Evolutionary conservation across 768 basidiomycete species (phyloP).

Genomic region (Trametes punicea): DNA sequence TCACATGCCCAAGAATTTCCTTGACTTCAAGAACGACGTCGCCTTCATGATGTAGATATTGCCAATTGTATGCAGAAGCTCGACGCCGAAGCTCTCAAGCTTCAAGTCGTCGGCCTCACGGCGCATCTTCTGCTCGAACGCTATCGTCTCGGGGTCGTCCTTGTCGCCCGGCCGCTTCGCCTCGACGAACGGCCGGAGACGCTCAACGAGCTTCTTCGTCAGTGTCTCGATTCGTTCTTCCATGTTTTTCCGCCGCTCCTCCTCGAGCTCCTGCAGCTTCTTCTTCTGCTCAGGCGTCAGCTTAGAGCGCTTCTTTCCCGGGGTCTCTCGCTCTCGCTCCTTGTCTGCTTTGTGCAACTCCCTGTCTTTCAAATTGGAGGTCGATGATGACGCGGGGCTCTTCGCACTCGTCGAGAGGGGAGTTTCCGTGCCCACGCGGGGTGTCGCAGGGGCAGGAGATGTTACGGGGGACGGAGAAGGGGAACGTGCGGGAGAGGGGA

Average conservation of each 20-base stretch:
- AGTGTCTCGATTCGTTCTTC: slow-evolving; percentile 73
- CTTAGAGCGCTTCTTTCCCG: slow-evolving; percentile 44
- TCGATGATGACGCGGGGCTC: slow-evolving; percentile 26
- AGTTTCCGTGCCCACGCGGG: background rate
- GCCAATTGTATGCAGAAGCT: slow-evolving; percentile 90
- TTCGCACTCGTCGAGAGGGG: slow-evolving; percentile 5
- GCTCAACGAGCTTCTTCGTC: slow-evolving; percentile 75
- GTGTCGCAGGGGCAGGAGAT: slow-evolving; percentile 1
- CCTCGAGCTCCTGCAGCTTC: slow-evolving; percentile 79
- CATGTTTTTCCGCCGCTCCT: slow-evolving; percentile 75
- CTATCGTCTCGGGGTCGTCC: slow-evolving; percentile 78
- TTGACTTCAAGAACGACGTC: slow-evolving; percentile 85
- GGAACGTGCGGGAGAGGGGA: slow-evolving; percentile 1
- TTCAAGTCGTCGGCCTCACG: slow-evolving; percentile 93
- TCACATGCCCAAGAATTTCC: slow-evolving; percentile 87
- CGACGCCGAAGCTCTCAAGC: slow-evolving; percentile 95
- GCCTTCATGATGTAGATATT: slow-evolving; percentile 93
- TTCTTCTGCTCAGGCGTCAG: slow-evolving; percentile 80
- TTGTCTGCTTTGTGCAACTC: slow-evolving; percentile 27
- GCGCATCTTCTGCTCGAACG: slow-evolving; percentile 73
- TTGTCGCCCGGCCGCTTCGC: slow-evolving; percentile 78
- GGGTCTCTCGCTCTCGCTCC: slow-evolving; percentile 31
- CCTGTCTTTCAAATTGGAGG: slow-evolving; percentile 27
- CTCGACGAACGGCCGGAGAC: slow-evolving; percentile 87
- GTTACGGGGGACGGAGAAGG: slow-evolving; percentile 3